Conservation (phyloP, 2,329 filamentous ascomycete species). For the Phyllachora maydis region DNA sequence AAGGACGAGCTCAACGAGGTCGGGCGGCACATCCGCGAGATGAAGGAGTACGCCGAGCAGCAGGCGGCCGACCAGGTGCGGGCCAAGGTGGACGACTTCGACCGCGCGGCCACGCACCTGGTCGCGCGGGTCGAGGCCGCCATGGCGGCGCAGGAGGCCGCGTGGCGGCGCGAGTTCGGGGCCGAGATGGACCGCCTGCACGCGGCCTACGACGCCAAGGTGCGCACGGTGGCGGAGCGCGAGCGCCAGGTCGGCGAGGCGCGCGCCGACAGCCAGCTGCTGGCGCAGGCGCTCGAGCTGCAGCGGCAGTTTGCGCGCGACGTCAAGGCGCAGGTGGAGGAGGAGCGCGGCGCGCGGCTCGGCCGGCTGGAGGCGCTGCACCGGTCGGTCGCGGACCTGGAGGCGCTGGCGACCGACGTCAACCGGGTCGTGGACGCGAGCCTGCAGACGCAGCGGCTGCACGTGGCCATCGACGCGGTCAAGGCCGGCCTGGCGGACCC, state of each 20-base stretch:
- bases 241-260: conserved; percentile 67
- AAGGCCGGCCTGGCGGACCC: conserved; percentile 62
- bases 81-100: conserved; percentile 56
- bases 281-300: conserved; percentile 77
- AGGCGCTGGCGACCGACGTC: conserved; percentile 75
- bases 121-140: conserved; percentile 69
- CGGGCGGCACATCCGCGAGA: conserved; percentile 52
- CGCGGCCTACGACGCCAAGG: conserved; percentile 57
- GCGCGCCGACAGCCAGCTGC: conserved; percentile 62
- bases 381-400: conserved; percentile 58
- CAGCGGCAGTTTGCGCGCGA: conserved; percentile 69
- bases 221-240: conserved; percentile 59
- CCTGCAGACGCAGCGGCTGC: conserved; percentile 84
- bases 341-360: conserved; percentile 70
- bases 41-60: conserved; percentile 50
- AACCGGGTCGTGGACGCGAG: conserved; percentile 79
- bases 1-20: conserved; percentile 67
- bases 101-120: conserved; percentile 72
- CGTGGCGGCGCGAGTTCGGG: conserved; percentile 76
- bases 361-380: conserved; percentile 70
- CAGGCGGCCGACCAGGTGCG: conserved; percentile 58
- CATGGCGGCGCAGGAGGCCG: conserved; percentile 59
- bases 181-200: conserved; percentile 65
- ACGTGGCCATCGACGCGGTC: conserved; percentile 88
- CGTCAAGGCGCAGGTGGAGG: conserved; percentile 64